These are phyloP conservation scores for Niebla homalea DNA, from an alignment of 495 filamentous ascomycete species.

Conservation along the genomic window DNA sequence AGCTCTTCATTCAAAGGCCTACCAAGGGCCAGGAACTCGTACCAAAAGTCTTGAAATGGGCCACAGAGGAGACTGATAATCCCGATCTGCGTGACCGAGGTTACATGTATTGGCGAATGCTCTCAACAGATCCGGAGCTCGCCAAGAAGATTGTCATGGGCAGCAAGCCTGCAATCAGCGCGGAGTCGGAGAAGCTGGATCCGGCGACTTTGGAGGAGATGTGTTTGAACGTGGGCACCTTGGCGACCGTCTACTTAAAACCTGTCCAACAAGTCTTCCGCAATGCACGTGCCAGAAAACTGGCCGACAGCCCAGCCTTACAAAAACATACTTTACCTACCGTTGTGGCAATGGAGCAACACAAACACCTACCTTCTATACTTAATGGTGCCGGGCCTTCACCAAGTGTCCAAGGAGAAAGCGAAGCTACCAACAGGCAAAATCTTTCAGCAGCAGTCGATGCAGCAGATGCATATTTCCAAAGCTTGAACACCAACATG, in stretches of 20 bases:
- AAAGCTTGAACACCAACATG: conserved; percentile 57
- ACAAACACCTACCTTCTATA: conserved; percentile 33
- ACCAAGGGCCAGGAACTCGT: conserved; percentile 91
- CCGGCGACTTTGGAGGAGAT: conserved; percentile 88
- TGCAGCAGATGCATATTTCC: conserved; percentile 80
- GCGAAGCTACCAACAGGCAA: conserved; percentile 15
- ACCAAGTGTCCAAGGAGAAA: background rate
- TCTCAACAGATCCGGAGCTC: conserved; percentile 81
- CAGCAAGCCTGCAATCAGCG: conserved; percentile 90
- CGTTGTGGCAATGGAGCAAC: conserved; percentile 34
- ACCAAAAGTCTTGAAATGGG: conserved; percentile 94
- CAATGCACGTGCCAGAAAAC: conserved; percentile 62
- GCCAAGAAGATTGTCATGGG: conserved; percentile 91
- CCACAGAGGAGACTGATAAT: conserved; percentile 97
- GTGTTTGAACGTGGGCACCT: conserved; percentile 89
- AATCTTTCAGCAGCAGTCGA: conserved; percentile 56
- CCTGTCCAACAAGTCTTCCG: conserved; percentile 97
- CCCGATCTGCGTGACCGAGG: conserved; percentile 90
- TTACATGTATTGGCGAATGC: conserved; percentile 98
- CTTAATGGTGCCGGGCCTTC: conserved; percentile 29
- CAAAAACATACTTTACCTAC: conserved; percentile 51
- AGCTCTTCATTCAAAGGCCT: conserved; percentile 93
- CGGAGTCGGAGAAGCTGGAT: conserved; percentile 90
- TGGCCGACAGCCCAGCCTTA: conserved; percentile 71
- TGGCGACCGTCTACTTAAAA: conserved; percentile 95